phyloP scores from a whole-genome alignment of 805 yeast species.

The Candida caryicola region DNA sequence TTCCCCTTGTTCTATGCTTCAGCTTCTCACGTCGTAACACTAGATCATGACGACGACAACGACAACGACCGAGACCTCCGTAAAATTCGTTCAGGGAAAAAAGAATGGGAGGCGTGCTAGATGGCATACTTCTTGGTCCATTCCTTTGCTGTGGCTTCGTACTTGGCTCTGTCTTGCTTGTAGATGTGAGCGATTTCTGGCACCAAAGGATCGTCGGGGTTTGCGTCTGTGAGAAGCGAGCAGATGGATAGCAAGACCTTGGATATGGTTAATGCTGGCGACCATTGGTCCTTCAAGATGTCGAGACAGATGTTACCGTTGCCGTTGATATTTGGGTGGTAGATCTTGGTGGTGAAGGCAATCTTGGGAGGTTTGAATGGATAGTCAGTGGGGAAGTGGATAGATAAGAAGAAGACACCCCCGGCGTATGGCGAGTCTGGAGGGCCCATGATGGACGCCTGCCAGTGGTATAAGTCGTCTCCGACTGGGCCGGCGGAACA shows the following conservation, averaged over 20 bases:
- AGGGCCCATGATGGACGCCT: slow-evolving; percentile 99
- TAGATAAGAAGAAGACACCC: slow-evolving; percentile 93
- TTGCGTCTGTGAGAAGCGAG: slow-evolving; percentile 94
- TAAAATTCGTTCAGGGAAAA: not conserved
- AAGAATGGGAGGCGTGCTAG: slow-evolving; percentile 26
- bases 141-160: slow-evolving; percentile 95
- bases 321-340: slow-evolving; percentile 95
- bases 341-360: slow-evolving; percentile 88
- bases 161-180: slow-evolving; percentile 89
- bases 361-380: slow-evolving; percentile 97
- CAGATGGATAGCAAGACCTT: slow-evolving; percentile 93
- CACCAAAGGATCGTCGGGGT: slow-evolving; percentile 98
- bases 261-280: slow-evolving; percentile 95
- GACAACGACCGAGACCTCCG: no score
- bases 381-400: slow-evolving; percentile 98
- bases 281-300: slow-evolving; percentile 97
- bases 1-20: no score
- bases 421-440: slow-evolving; percentile 86
- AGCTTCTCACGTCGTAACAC: not conserved
- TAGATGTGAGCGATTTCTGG: slow-evolving; percentile 97
- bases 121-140: slow-evolving; percentile 99
- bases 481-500: slow-evolving; percentile 99
- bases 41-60: not conserved
- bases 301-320: slow-evolving; percentile 96
- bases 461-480: slow-evolving; percentile 98